A percentile compares a stretch with the other conserved stretches of the same genome.
These are phyloP conservation scores for Hyaloscypha bicolor DNA, from an alignment of 495 filamentous ascomycete species.

Conservation along the genomic window DNA sequence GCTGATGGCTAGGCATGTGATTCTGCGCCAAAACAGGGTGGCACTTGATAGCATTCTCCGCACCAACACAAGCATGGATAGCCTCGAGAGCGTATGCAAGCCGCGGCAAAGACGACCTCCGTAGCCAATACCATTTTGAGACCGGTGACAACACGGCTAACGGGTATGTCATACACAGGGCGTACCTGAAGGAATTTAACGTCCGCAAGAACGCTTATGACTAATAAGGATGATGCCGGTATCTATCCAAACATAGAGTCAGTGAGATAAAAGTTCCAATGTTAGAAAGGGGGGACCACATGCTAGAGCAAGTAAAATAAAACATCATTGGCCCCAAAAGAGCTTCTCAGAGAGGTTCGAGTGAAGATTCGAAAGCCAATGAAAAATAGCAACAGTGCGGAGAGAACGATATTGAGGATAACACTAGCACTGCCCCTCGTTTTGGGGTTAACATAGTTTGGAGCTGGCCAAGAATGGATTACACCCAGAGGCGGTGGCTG, in stretches of 20 bases:
- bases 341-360: constrained; percentile 43
- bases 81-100: constrained; percentile 22
- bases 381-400: constrained; percentile 43
- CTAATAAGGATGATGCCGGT: constrained; percentile 46
- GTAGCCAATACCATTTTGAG: constrained; percentile 26
- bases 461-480: constrained; percentile 51
- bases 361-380: constrained; percentile 52
- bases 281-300: neutral
- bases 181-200: constrained; percentile 54
- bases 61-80: constrained; percentile 29
- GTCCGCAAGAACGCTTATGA: constrained; percentile 45
- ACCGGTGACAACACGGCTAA: constrained; percentile 6
- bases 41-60: constrained; percentile 24
- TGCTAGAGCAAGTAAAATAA: constrained; percentile 45
- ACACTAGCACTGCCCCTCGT: constrained; percentile 49
- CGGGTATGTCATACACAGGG: constrained; percentile 46
- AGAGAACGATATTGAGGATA: constrained; percentile 45
- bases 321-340: constrained; percentile 52
- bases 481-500: constrained; percentile 48
- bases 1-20: constrained; percentile 39
- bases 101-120: constrained; percentile 19
- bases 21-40: constrained; percentile 39
- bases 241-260: constrained; percentile 29
- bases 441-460: constrained; percentile 56
- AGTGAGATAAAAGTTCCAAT: neutral